Percentiles rank a stretch among this genome's conserved stretches.
These are phyloP conservation scores for Ormosia semicastrata DNA, from an alignment of 306 rosid species.

Conservation along the genomic window DNA sequence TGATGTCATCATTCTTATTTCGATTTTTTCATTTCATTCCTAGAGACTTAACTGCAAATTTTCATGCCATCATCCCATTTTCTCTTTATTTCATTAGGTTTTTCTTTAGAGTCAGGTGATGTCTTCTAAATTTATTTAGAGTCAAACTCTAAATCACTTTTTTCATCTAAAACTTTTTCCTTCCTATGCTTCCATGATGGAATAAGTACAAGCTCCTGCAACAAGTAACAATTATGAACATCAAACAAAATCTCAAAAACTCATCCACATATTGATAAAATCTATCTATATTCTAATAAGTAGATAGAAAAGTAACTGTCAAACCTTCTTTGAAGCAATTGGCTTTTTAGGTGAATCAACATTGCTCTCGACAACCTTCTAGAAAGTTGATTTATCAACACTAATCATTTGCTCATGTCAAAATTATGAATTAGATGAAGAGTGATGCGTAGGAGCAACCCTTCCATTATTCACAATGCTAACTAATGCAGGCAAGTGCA, in stretches of 20 bases:
- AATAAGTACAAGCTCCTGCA: constrained; percentile 3
- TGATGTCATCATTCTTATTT: neutral
- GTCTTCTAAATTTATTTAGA: constrained; percentile 7
- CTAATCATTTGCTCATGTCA: constrained; percentile 29
- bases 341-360: constrained; percentile 20
- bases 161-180: constrained; percentile 45
- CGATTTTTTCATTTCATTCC: neutral
- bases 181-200: constrained; percentile 14
- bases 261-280: neutral
- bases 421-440: too few species aligned
- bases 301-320: constrained; percentile 26
- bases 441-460: too few species aligned
- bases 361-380: neutral
- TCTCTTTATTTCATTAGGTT: constrained; percentile 38
- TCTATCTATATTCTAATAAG: neutral
- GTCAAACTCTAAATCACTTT: constrained; percentile 2
- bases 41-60: neutral
- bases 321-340: neutral
- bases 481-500: too few species aligned
- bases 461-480: too few species aligned
- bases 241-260: neutral
- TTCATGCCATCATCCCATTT: constrained; percentile 19
- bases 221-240: neutral
- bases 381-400: constrained; percentile 21
- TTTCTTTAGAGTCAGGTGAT: neutral